Evolutionary conservation across 352 stramenopile species (phyloP).

Genomic region (Phytophthora fragariae): DNA sequence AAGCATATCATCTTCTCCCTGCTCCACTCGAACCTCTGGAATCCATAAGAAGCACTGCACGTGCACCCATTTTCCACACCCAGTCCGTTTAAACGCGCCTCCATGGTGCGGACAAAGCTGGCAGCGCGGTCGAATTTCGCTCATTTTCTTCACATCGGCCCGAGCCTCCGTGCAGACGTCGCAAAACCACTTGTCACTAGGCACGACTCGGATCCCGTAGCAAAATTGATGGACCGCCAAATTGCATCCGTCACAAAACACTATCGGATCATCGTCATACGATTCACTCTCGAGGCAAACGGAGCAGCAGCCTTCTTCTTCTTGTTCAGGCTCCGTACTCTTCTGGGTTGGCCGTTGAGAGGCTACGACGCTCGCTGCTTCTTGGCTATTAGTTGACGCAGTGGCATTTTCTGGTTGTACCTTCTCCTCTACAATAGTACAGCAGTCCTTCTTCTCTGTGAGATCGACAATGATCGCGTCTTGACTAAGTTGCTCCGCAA

Average conservation of each 20-base stretch:
- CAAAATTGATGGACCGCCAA: slow-evolving; percentile 91
- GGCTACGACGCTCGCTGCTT: neutral
- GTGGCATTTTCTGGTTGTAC: neutral
- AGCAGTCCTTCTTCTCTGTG: neutral
- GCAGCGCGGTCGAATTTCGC: slow-evolving; percentile 36
- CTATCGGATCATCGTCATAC: slow-evolving; percentile 89
- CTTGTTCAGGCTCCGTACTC: slow-evolving; percentile 22
- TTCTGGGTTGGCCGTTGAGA: slow-evolving; percentile 4
- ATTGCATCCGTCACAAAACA: slow-evolving; percentile 92
- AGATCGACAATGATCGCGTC: slow-evolving; percentile 17
- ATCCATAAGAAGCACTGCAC: slow-evolving; percentile 91
- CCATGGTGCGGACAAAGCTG: slow-evolving; percentile 72
- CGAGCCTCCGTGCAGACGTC: slow-evolving; percentile 50
- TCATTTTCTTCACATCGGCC: neutral
- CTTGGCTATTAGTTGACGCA: neutral
- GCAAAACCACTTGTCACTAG: slow-evolving; percentile 87
- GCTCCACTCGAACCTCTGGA: slow-evolving; percentile 68
- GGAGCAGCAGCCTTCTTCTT: slow-evolving; percentile 59
- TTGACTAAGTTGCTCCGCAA: neutral
- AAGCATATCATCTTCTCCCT: slow-evolving; percentile 43
- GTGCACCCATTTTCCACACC: slow-evolving; percentile 80
- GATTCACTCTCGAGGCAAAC: slow-evolving; percentile 86
- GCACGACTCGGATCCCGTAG: slow-evolving; percentile 79
- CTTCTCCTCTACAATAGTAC: neutral
- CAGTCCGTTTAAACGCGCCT: slow-evolving; percentile 67